These are phyloP conservation scores for Raphanus hybrid DNA, from an alignment of 441 rosid genomes.

Conservation along the genomic window DNA sequence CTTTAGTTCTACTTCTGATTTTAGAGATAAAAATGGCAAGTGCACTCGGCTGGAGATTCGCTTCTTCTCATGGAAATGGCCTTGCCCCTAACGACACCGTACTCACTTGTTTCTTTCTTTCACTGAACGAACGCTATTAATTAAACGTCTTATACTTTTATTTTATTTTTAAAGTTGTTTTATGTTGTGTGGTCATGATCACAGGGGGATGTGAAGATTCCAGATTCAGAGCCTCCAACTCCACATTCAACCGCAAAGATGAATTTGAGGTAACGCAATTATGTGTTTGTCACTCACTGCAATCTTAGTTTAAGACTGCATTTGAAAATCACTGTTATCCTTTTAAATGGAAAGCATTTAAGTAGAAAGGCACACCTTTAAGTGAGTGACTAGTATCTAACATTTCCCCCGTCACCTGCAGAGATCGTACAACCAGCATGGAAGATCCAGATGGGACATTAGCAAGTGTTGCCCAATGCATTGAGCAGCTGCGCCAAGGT, in stretches of 20 bases:
- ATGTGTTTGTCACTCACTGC: conserved; percentile 7
- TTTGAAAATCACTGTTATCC: conserved; percentile 9
- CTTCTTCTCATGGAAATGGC: conserved; percentile 80
- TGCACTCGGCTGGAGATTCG: conserved; percentile 85
- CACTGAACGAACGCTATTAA: no score
- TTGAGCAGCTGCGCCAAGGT: conserved; percentile 95
- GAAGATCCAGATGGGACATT: conserved; percentile 99
- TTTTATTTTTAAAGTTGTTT: not conserved
- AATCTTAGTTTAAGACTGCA: conserved; percentile 15
- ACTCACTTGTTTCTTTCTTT: conserved; percentile 18
- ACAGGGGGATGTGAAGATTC: conserved; percentile 89
- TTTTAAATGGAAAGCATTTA: conserved; percentile 1
- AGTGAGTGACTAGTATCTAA: conserved; percentile 30
- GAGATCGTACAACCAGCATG: conserved; percentile 96
- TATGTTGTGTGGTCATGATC: conserved; percentile 36
- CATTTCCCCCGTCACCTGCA: conserved; percentile 50
- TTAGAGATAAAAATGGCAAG: conserved; percentile 60
- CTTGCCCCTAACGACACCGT: conserved; percentile 75
- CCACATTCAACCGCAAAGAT: conserved; percentile 88
- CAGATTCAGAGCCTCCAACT: conserved; percentile 97
- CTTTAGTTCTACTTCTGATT: conserved; percentile 28
- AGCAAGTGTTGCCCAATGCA: conserved; percentile 99
- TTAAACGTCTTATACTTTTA: conserved; percentile 9
- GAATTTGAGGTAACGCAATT: conserved; percentile 72
- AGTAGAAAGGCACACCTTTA: conserved; percentile 5